Base-by-base conservation (phyloP, 257 asterid genomes). In the Datura wrightii region DNA sequence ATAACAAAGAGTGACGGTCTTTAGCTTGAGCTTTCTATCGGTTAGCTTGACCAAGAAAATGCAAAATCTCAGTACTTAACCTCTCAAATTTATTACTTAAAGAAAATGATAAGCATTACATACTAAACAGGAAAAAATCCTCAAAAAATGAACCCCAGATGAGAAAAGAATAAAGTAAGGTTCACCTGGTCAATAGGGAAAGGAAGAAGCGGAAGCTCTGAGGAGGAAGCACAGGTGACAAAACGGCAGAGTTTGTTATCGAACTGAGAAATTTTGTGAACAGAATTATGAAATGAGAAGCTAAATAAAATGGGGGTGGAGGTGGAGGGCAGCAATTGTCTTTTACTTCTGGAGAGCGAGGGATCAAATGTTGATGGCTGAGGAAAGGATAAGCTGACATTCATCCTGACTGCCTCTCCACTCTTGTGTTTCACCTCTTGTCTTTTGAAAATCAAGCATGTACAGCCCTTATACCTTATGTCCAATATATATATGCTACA, bases 181-280 rank as follows among this genome's bases (percentile, higher is more conserved):
- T 55, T 46, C 10, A 88, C 90, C 87, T 88, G 90, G 78, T 88
- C 88, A 72, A 83, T 83, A 7, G 90, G 90, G 44, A 85, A 88
- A 41, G 88, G 90, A n/a, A 88, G 90, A 67, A 88, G 87, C 11
- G 88, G 88, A 67, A 88, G 85, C 84, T 85, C 84, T 9, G 82
- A 39, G 6, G 87, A 66, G 42, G 83, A 83, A 52, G 55, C 82
- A 78, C 37, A 3, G 53, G 72, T 5, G 2, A 79, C 6, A 34
- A 72, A 85, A 46, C 62, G 62, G 7, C 82, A 54, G 15, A 79
- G 82, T 71, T 70, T 85, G 37, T 6, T 16, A 70, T 42, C 54
- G 6, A 2, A 36, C n/a, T 55, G 34, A 80, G 5, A n/a, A 16
- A 37, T 34, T 36, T 6, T 65, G 72, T 13, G 41, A 10, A 62